Conservation (phyloP, 305 asterid species). For the Caryopteris hybrid region DNA sequence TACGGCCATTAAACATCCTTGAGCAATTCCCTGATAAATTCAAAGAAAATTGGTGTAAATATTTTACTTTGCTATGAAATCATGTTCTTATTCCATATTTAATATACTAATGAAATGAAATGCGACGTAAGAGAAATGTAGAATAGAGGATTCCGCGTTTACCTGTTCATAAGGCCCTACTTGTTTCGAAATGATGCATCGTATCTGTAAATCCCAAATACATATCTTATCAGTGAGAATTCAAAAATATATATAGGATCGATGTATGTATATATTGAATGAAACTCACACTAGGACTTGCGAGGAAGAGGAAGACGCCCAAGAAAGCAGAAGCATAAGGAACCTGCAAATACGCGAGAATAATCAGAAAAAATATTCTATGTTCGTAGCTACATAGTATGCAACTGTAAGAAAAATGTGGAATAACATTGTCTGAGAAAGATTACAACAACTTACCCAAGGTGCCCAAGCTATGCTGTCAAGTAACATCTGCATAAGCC, state of each 20-base stretch:
- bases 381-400: too few species aligned
- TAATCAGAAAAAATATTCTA: background rate
- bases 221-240: background rate
- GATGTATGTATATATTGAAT: background rate
- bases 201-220: slow-evolving; percentile 28
- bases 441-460: slow-evolving; percentile 32
- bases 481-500: slow-evolving; percentile 48
- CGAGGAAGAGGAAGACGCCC: slow-evolving; percentile 35
- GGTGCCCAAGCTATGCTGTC: slow-evolving; percentile 67
- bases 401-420: background rate
- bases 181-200: slow-evolving; percentile 59
- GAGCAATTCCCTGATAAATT: slow-evolving; percentile 52
- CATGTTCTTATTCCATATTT: too few species aligned
- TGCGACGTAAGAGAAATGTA: background rate
- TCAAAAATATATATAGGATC: background rate
- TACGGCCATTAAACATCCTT: slow-evolving; percentile 49
- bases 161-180: slow-evolving; percentile 58
- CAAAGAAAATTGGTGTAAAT: background rate
- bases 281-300: slow-evolving; percentile 45
- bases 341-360: slow-evolving; percentile 25
- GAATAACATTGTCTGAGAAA: background rate
- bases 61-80: background rate
- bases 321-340: slow-evolving; percentile 45
- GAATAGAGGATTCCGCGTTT: background rate
- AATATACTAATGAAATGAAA: background rate